phyloP scores from a whole-genome alignment of 2,329 filamentous ascomycete genomes.

The Exserohilum rostratum region DNA sequence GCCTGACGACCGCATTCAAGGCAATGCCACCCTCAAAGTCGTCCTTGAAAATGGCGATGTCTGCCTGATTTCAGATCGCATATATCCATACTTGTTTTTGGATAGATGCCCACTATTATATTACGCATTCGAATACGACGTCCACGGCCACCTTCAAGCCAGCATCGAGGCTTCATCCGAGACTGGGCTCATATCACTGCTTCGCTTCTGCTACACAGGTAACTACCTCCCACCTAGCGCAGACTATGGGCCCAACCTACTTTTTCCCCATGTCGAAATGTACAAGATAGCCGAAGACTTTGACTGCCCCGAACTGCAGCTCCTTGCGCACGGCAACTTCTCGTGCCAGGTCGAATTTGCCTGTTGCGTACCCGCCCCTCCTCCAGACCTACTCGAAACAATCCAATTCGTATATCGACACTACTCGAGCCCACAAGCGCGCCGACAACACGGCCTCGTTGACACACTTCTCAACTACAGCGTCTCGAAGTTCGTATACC shows the following conservation, averaged over 20 bases:
- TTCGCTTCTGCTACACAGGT: conserved; percentile 52
- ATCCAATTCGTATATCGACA: conserved; percentile 47
- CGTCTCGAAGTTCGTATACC: conserved; percentile 47
- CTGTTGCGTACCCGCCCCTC: conserved; percentile 46
- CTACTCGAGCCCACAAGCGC: conserved; percentile 28
- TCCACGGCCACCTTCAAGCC: conserved; percentile 37
- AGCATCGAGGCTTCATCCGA: conserved; percentile 48
- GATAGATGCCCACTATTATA: conserved; percentile 49
- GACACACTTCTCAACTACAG: conserved; percentile 54
- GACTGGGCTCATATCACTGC: conserved; percentile 44
- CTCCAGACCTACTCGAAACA: conserved; percentile 49
- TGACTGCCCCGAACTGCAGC: conserved; percentile 48
- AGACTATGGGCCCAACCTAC: conserved; percentile 32
- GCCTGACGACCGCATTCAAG: conserved; percentile 11
- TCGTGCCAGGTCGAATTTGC: conserved; percentile 48
- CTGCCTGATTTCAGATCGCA: conserved; percentile 38
- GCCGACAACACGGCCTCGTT: conserved; percentile 38
- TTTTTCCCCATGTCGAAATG: conserved; percentile 51
- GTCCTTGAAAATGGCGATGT: conserved; percentile 40
- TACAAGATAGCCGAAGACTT: conserved; percentile 51
- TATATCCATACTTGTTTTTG: conserved; percentile 42
- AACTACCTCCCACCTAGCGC: conserved; percentile 40
- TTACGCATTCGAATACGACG: conserved; percentile 48
- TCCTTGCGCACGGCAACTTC: conserved; percentile 49
- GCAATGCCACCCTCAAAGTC: conserved; percentile 41